Evolutionary conservation across 2,329 filamentous ascomycete species (phyloP).

Genomic region (Aureobasidium pullulans): DNA sequence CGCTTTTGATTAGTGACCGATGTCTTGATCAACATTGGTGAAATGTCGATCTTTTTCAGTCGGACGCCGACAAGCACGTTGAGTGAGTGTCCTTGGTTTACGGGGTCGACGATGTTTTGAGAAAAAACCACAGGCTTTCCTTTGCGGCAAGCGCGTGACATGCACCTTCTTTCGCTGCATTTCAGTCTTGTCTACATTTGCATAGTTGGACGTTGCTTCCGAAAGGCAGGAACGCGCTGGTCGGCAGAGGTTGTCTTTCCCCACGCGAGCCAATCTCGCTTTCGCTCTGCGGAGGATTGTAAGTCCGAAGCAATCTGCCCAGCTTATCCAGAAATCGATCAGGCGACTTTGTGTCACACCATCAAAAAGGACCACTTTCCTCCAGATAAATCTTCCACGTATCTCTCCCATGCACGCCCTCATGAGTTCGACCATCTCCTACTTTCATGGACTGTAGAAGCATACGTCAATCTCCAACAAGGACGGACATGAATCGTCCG

Average conservation of each 20-base stretch:
- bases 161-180: neutral
- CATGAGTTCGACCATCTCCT: no score
- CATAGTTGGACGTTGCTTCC: neutral
- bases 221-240: neutral
- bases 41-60: no score
- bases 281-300: neutral
- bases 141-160: no score
- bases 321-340: neutral
- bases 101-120: no score
- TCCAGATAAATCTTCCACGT: no score
- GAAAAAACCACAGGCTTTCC: no score
- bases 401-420: no score
- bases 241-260: neutral
- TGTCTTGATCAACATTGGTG: no score
- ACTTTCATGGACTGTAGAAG: neutral
- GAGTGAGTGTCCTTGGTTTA: no score
- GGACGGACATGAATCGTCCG: neutral
- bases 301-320: neutral
- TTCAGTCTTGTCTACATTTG: neutral
- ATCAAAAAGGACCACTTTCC: no score
- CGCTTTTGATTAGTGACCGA: no score
- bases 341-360: neutral
- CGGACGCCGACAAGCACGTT: no score
- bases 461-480: neutral
- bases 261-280: neutral